Conservation (phyloP, 192 early-diverging fungal species). For the Obelidium mucronatum region DNA sequence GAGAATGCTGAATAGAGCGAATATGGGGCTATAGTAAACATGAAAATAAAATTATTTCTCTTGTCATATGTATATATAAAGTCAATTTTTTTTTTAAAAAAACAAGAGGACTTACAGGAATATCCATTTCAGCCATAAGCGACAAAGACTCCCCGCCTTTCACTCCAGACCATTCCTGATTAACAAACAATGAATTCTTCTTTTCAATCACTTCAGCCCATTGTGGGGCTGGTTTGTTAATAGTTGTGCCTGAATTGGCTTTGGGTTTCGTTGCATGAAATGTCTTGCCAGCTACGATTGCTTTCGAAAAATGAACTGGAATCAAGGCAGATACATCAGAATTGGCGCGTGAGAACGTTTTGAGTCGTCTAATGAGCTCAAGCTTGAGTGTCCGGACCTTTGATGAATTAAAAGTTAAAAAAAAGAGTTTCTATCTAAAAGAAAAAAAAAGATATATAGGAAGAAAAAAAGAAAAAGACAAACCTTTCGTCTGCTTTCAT, state of each 20-base stretch:
- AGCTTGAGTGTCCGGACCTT: slow-evolving; percentile 47
- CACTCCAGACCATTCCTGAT: slow-evolving; percentile 50
- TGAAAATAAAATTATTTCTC: neutral
- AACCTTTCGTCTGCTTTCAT: slow-evolving; percentile 45
- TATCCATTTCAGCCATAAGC: slow-evolving; percentile 42
- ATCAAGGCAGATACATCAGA: slow-evolving; percentile 18
- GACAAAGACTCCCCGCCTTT: slow-evolving; percentile 17
- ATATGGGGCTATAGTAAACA: slow-evolving; percentile 33
- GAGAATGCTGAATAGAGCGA: slow-evolving; percentile 42
- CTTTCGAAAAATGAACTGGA: slow-evolving; percentile 49
- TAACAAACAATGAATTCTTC: neutral
- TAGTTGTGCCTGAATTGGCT: neutral
- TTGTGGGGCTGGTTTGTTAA: slow-evolving; percentile 23
- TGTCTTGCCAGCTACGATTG: slow-evolving; percentile 33
- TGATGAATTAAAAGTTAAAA: too few species aligned
- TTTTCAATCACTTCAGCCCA: slow-evolving; percentile 26
- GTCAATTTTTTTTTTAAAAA: slow-evolving; percentile 27
- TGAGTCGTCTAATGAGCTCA: slow-evolving; percentile 46
- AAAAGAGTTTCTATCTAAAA: neutral
- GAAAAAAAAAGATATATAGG: slow-evolving; percentile 10
- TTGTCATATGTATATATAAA: too few species aligned
- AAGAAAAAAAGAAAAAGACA: too few species aligned
- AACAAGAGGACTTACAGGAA: slow-evolving; percentile 43
- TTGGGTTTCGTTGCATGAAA: neutral
- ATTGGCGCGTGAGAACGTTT: slow-evolving; percentile 47